Percentiles rank a stretch among this genome's conserved stretches.
These are phyloP conservation scores for Spinellus fusiger DNA, from an alignment of 192 early-diverging fungal species.

Conservation along the genomic window DNA sequence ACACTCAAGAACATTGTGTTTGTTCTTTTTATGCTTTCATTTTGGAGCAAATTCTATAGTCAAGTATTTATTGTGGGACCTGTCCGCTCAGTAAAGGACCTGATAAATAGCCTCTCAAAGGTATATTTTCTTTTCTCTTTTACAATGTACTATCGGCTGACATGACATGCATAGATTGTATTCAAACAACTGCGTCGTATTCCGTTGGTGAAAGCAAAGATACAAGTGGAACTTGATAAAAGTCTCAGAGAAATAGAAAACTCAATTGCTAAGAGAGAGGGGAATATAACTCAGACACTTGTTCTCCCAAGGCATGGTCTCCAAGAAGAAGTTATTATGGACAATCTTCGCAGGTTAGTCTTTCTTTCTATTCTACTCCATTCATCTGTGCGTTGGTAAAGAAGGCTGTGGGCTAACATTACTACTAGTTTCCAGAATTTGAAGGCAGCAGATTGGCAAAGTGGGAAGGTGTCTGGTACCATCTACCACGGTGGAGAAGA, in stretches of 20 bases:
- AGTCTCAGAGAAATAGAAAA: slow-evolving; percentile 75
- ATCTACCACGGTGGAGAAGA: slow-evolving; percentile 92
- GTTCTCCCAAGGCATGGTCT: slow-evolving; percentile 63
- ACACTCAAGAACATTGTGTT: slow-evolving; percentile 54
- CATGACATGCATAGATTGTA: slow-evolving; percentile 30
- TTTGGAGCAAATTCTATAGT: slow-evolving; percentile 34
- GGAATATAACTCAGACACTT: slow-evolving; percentile 56
- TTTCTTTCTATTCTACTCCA: neutral
- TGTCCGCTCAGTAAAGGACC: slow-evolving; percentile 39
- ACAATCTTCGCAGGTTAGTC: slow-evolving; percentile 54
- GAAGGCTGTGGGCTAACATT: slow-evolving; percentile 23
- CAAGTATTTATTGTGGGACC: slow-evolving; percentile 53
- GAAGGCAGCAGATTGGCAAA: slow-evolving; percentile 70
- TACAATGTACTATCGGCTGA: slow-evolving; percentile 7
- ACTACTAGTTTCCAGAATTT: slow-evolving; percentile 48
- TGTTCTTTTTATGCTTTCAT: slow-evolving; percentile 48
- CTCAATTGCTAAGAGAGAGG: slow-evolving; percentile 59
- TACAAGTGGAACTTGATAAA: slow-evolving; percentile 76
- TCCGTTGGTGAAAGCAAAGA: slow-evolving; percentile 51
- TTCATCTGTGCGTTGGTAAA: slow-evolving; percentile 5
- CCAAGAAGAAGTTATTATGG: slow-evolving; percentile 51
- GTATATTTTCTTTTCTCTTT: slow-evolving; percentile 18
- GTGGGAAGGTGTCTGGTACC: slow-evolving; percentile 81
- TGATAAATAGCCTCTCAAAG: slow-evolving; percentile 36
- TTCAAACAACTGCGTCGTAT: slow-evolving; percentile 43